These are phyloP conservation scores for Arthrobotrys musiformis DNA, from an alignment of 2,329 filamentous ascomycete species.

Conservation along the genomic window DNA sequence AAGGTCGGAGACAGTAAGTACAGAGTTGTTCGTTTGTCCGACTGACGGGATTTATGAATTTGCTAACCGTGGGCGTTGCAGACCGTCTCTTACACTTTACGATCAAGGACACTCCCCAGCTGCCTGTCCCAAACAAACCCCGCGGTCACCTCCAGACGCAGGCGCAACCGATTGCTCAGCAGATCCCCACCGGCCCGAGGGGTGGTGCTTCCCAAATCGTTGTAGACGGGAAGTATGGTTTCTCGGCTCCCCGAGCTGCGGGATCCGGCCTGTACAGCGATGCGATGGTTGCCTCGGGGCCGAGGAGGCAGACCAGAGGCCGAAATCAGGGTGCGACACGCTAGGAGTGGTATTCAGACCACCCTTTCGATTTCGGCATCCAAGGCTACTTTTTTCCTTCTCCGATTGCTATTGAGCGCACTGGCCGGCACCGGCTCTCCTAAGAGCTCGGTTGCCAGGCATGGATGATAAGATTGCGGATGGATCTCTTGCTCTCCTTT, in stretches of 20 bases:
- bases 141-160: slow-evolving; percentile 25
- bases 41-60: neutral
- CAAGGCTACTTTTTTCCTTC: no score
- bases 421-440: no score
- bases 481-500: neutral
- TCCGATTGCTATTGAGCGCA: no score
- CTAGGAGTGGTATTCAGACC: slow-evolving; percentile 37
- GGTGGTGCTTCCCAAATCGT: slow-evolving; percentile 46
- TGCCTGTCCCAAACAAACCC: slow-evolving; percentile 34
- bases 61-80: slow-evolving; percentile 9
- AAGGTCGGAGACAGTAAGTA: slow-evolving; percentile 71
- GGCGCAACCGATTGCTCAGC: slow-evolving; percentile 25
- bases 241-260: slow-evolving; percentile 55
- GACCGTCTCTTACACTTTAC: slow-evolving; percentile 58
- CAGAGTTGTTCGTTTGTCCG: neutral
- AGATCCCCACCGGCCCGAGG: slow-evolving; percentile 45
- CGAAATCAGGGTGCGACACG: neutral
- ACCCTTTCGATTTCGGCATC: neutral
- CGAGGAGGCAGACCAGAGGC: neutral
- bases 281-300: slow-evolving; percentile 21
- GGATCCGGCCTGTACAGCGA: slow-evolving; percentile 43
- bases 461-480: no score
- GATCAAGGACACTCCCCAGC: slow-evolving; percentile 58
- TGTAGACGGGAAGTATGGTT: slow-evolving; percentile 58
- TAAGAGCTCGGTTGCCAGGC: no score